A percentile compares a stretch with the other conserved stretches of the same genome.
These are phyloP conservation scores for Kalmusia sp. DNA, from an alignment of 2,329 filamentous ascomycete species.

Conservation along the genomic window DNA sequence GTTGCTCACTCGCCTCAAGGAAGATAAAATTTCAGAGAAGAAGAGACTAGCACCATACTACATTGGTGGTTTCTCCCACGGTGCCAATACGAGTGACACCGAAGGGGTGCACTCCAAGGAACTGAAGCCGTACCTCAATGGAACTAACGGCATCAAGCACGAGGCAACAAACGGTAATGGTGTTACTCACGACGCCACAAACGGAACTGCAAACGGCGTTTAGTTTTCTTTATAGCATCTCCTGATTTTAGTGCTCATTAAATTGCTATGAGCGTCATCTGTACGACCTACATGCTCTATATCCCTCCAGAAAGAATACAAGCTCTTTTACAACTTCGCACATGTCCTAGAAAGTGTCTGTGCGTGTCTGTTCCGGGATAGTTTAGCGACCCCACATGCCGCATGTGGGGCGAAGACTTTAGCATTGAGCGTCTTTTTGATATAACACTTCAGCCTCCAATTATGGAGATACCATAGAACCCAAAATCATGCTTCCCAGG, in stretches of 20 bases:
- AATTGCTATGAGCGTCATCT: not conserved
- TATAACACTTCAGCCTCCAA: slow-evolving; percentile 21
- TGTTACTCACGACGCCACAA: slow-evolving; percentile 9
- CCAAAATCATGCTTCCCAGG: slow-evolving; percentile 22
- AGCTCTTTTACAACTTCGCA: not conserved
- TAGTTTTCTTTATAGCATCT: not conserved
- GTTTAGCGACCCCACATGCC: slow-evolving; percentile 32
- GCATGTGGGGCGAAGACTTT: slow-evolving; percentile 33
- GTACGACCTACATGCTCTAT: slow-evolving; percentile 17
- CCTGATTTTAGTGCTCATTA: not conserved
- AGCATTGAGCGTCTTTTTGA: slow-evolving; percentile 5
- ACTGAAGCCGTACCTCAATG: slow-evolving; percentile 29
- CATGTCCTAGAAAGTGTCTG: slow-evolving; percentile 9
- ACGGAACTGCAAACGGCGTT: slow-evolving; percentile 16
- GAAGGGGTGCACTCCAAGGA: slow-evolving; percentile 40
- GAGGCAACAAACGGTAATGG: slow-evolving; percentile 13
- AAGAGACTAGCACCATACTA: slow-evolving; percentile 44
- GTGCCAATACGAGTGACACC: slow-evolving; percentile 36
- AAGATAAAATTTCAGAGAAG: slow-evolving; percentile 40
- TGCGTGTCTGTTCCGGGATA: slow-evolving; percentile 13
- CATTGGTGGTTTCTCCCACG: slow-evolving; percentile 40
- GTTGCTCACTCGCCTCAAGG: slow-evolving; percentile 37
- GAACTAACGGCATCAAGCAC: slow-evolving; percentile 8
- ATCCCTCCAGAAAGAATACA: slow-evolving; percentile 14
- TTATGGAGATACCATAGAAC: slow-evolving; percentile 6